Base-by-base conservation (phyloP, 1,139 yeast species). In the Diutina mesorugosa region DNA sequence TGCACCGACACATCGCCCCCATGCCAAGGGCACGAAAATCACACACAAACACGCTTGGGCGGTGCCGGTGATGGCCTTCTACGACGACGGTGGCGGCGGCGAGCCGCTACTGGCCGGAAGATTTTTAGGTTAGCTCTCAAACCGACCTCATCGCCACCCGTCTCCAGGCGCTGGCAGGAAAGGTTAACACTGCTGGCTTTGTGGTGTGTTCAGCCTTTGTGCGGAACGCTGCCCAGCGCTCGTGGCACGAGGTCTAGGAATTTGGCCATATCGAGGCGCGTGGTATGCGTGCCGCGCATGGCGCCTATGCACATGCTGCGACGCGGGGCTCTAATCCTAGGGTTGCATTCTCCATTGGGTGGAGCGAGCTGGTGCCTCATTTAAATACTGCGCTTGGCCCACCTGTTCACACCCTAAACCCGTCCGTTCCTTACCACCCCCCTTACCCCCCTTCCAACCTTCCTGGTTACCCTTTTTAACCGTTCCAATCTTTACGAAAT, bases 401-500 rank as follows among this genome's bases (percentile, higher is more conserved):
- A 4, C 26, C 48, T 12, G 7, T 21, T 26, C 16, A 38, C 18
- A 18, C 51, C 52, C 45, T 18, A 30, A 47, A 47, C 54, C 38
- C 45, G 51, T 46, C 53, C 51, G 51, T 45, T 51, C 53, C 46
- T 55, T 53, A 6, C 47, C 55, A 35, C 56, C 55, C 56, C 47
- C 55, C 51, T 38, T 10, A 18, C 35, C 18, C 35, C 38, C 38
- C 38, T n/a, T 28, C 18, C 4, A 12, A 35, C 41, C 41, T 35
- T 35, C 41, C 41, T 35, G 41, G 41, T 35, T 35, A 35, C 12
- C 41, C 41, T n/a, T 10, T 8, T 32, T 32, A 9, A 32, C 38
- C 41, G n/a, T 35, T 35, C 10, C 41, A 12, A 29, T 18, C 14
- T 28, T 47, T 46, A 52, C 21, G 26, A 21, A 26, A 65, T 65